A percentile compares a stretch with the other conserved stretches of the same genome.
phyloP scores from a whole-genome alignment of 306 rosid species.

The Gleditsia sinensis region DNA sequence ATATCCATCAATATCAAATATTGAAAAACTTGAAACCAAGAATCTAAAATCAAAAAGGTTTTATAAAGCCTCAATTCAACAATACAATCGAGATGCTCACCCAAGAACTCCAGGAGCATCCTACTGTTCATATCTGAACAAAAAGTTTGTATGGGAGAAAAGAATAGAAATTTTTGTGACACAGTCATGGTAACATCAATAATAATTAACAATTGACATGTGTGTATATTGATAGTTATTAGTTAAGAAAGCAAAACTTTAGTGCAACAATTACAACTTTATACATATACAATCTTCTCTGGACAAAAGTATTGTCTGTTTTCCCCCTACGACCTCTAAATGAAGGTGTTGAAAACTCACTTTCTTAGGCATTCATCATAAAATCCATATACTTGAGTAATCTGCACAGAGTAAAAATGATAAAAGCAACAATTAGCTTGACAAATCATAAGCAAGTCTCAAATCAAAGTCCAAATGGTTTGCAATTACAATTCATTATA shows the following conservation, averaged over 20 bases:
- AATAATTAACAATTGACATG: no score
- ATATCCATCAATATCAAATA: constrained; percentile 16
- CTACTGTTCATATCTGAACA: neutral
- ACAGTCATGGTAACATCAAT: neutral
- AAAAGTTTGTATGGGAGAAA: neutral
- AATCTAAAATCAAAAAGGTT: neutral
- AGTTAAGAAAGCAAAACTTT: neutral
- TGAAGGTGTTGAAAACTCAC: constrained; percentile 49
- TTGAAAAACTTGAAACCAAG: neutral
- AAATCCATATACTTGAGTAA: constrained; percentile 80
- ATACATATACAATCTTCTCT: neutral
- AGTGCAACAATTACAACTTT: neutral
- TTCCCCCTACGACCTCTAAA: constrained; percentile 10
- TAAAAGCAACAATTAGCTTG: constrained; percentile 22
- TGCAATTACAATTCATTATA: neutral
- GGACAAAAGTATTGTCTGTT: neutral
- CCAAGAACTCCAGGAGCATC: no score
- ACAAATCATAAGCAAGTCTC: neutral
- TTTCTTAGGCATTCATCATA: constrained; percentile 74
- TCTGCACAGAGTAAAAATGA: constrained; percentile 43
- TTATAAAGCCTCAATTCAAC: no score
- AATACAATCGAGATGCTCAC: no score
- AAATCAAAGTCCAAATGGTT: neutral
- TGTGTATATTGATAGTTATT: neutral
- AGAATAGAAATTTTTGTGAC: neutral